A percentile compares a stretch with the other conserved stretches of the same genome.
phyloP scores from a whole-genome alignment of 75 land plant genomes.

The Cupressus sempervirens region DNA sequence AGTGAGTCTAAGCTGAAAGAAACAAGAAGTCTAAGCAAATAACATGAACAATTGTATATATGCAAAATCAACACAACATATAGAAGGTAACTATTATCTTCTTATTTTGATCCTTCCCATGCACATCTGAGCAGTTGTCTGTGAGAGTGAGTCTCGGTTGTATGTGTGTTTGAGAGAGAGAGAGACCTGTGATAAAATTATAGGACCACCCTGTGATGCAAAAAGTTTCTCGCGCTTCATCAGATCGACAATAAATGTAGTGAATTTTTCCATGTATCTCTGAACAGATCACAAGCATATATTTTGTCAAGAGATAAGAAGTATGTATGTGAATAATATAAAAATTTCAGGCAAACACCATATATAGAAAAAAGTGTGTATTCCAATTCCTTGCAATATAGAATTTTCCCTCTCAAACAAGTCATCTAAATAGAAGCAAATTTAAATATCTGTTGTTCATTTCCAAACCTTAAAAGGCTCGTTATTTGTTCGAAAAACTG shows the following conservation, averaged over 20 bases:
- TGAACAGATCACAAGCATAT: constrained; percentile 14
- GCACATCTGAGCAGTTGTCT: background rate
- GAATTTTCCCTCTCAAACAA: background rate
- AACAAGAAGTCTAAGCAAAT: background rate
- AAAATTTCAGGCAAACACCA: background rate
- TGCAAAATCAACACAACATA: background rate
- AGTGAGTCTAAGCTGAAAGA: background rate
- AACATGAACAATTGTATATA: background rate
- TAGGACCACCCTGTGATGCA: constrained; percentile 86
- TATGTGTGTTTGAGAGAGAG: background rate
- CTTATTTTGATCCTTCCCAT: background rate
- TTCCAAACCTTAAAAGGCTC: constrained; percentile 78
- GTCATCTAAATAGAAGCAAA: background rate
- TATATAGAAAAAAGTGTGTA: background rate
- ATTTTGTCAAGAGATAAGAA: background rate
- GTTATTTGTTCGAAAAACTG: constrained; percentile 80
- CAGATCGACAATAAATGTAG: constrained; percentile 59
- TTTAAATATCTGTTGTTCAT: background rate
- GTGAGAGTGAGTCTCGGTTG: background rate
- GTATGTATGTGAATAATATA: background rate
- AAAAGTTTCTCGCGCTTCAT: constrained; percentile 84
- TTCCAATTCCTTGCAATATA: background rate
- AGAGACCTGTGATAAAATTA: constrained; percentile 73
- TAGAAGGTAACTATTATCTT: background rate
- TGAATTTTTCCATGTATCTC: constrained; percentile 76